These are phyloP conservation scores for Tulasnella sp. DNA, from an alignment of 768 basidiomycete species.

Conservation along the genomic window DNA sequence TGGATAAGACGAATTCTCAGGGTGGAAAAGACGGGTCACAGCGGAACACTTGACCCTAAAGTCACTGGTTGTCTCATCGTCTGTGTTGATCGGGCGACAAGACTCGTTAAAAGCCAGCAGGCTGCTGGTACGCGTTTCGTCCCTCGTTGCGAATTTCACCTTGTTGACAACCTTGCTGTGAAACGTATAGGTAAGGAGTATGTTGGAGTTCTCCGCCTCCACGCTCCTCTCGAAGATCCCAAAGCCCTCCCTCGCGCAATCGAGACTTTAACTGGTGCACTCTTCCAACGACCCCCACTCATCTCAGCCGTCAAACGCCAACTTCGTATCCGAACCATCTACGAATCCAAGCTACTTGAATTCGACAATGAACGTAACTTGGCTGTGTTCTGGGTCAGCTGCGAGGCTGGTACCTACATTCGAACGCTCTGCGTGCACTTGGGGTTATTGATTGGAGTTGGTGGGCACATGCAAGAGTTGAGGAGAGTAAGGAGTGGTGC, in stretches of 20 bases:
- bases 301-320: conserved; percentile 99
- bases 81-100: conserved; percentile 96
- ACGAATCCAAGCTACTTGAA: conserved; percentile 91
- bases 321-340: conserved; percentile 92
- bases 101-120: conserved; percentile 97
- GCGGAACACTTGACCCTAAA: conserved; percentile 97
- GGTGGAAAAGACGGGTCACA: conserved; percentile 97
- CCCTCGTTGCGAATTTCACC: neutral
- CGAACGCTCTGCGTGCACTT: conserved; percentile 97
- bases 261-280: conserved; percentile 93
- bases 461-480: conserved; percentile 99
- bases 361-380: conserved; percentile 96
- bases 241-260: conserved; percentile 85
- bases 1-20: conserved; percentile 96
- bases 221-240: conserved; percentile 71
- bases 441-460: conserved; percentile 88
- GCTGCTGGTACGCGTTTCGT: conserved; percentile 62
- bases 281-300: conserved; percentile 97
- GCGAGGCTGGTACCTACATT: conserved; percentile 79
- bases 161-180: neutral
- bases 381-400: conserved; percentile 96
- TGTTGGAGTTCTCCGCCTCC: conserved; percentile 90
- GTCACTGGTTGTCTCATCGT: conserved; percentile 98
- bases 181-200: conserved; percentile 78
- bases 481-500: conserved; percentile 91